phyloP scores from a whole-genome alignment of 2,329 filamentous ascomycete species.

The Sodiomyces alkalinus region DNA sequence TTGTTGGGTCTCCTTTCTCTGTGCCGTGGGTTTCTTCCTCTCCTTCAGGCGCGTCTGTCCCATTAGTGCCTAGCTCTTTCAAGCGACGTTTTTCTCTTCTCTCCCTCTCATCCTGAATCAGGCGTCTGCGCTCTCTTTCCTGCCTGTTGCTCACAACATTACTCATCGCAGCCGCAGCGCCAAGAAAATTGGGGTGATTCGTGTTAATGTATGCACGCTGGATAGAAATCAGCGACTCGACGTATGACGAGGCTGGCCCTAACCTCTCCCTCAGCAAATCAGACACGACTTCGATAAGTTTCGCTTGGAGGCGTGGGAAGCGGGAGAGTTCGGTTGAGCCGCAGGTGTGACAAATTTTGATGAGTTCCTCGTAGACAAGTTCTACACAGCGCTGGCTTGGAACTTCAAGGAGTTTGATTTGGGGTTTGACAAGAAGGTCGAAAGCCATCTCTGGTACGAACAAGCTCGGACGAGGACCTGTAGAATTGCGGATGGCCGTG shows the following conservation, averaged over 20 bases:
- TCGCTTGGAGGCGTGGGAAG: constrained; percentile 85
- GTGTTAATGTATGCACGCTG: constrained; percentile 99
- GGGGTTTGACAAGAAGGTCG: constrained; percentile 91
- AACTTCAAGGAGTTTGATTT: constrained; percentile 91
- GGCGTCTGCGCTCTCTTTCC: constrained; percentile 73
- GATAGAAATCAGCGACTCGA: constrained; percentile 93
- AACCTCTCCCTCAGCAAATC: constrained; percentile 86
- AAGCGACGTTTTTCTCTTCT: constrained; percentile 69
- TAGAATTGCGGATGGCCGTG: constrained; percentile 95
- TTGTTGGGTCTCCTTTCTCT: constrained; percentile 34
- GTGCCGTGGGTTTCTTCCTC: constrained; percentile 33
- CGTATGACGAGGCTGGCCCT: constrained; percentile 77
- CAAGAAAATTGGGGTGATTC: constrained; percentile 96
- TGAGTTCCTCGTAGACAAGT: constrained; percentile 94
- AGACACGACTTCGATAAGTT: constrained; percentile 95
- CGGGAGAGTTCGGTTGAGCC: constrained; percentile 86
- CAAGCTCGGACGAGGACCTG: constrained; percentile 82
- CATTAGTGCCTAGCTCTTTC: constrained; percentile 76
- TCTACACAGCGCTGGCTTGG: constrained; percentile 95
- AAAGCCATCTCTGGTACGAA: constrained; percentile 98
- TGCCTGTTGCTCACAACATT: constrained; percentile 91
- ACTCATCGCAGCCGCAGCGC: constrained; percentile 92
- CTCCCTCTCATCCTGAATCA: constrained; percentile 70
- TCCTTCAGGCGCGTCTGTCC: constrained; percentile 50
- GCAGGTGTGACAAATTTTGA: constrained; percentile 98